phyloP scores from a whole-genome alignment of 768 basidiomycete genomes.

The Kwoniella dejecticola region DNA sequence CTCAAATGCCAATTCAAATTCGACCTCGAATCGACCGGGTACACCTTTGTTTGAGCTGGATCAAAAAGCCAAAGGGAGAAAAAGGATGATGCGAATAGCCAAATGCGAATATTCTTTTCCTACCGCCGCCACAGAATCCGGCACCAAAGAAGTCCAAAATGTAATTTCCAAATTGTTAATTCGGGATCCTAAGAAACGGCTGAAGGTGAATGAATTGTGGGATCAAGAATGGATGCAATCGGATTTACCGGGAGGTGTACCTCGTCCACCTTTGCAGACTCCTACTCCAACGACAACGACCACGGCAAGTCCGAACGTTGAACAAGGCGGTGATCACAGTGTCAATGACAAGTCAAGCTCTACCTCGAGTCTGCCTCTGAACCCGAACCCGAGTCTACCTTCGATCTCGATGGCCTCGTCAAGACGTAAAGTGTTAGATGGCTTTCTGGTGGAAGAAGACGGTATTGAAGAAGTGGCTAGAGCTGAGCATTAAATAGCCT shows the following conservation, averaged over 20 bases:
- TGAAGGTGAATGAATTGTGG: slow-evolving; percentile 67
- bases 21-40: too few species aligned
- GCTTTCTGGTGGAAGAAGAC: slow-evolving; percentile 41
- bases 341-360: background rate
- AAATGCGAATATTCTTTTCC: slow-evolving; percentile 76
- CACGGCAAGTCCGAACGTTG: too few species aligned
- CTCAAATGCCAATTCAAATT: background rate
- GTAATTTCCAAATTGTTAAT: slow-evolving; percentile 69
- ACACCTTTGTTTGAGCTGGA: background rate
- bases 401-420: too few species aligned
- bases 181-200: slow-evolving; percentile 66
- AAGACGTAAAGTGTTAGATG: slow-evolving; percentile 33
- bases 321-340: too few species aligned
- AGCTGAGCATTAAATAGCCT: slow-evolving; percentile 10
- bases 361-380: too few species aligned
- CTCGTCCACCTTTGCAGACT: background rate
- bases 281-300: too few species aligned
- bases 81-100: slow-evolving; percentile 71
- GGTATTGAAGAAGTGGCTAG: slow-evolving; percentile 35
- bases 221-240: slow-evolving; percentile 61
- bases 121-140: slow-evolving; percentile 29
- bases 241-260: slow-evolving; percentile 4
- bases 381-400: too few species aligned
- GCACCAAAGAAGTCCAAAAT: slow-evolving; percentile 52
- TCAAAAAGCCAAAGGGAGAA: slow-evolving; percentile 39